Conservation (phyloP, 148 eudicot genomes). For the Rhododendron ovatum region DNA sequence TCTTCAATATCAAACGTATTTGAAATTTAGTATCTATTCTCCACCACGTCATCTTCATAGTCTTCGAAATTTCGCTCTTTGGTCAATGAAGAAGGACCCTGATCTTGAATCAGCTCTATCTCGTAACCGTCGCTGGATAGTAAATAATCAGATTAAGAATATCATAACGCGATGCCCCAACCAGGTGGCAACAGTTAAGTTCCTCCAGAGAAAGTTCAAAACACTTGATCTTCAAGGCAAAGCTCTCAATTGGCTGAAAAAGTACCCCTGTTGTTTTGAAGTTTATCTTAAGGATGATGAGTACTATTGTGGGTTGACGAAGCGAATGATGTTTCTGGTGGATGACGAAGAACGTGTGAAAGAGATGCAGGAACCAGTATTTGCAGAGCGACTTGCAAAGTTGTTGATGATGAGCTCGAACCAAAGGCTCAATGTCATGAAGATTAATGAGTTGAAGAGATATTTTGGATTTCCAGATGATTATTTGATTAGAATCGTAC, state of each 20-base stretch:
- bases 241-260: slow-evolving; percentile 88
- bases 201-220: slow-evolving; percentile 88
- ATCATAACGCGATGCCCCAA: slow-evolving; percentile 63
- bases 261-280: slow-evolving; percentile 96
- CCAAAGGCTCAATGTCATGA: slow-evolving; percentile 65
- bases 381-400: slow-evolving; percentile 69
- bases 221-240: slow-evolving; percentile 86
- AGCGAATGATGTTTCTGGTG: slow-evolving; percentile 64
- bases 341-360: slow-evolving; percentile 72
- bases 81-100: slow-evolving; percentile 98
- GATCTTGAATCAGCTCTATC: slow-evolving; percentile 82
- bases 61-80: slow-evolving; percentile 50
- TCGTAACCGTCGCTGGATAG: slow-evolving; percentile 84
- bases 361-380: slow-evolving; percentile 56
- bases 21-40: slow-evolving; percentile 4
- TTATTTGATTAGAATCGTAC: slow-evolving; percentile 65
- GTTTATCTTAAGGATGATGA: slow-evolving; percentile 49
- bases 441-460: slow-evolving; percentile 72
- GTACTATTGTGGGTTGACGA: slow-evolving; percentile 60
- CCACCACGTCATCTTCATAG: slow-evolving; percentile 5
- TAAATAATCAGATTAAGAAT: slow-evolving; percentile 91
- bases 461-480: slow-evolving; percentile 90
- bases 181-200: slow-evolving; percentile 51
- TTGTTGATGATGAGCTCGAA: slow-evolving; percentile 76
- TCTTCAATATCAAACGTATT: neutral